Base-by-base conservation (phyloP, 371 early-diverging fungal genomes). In the Edhazardia aedis region DNA sequence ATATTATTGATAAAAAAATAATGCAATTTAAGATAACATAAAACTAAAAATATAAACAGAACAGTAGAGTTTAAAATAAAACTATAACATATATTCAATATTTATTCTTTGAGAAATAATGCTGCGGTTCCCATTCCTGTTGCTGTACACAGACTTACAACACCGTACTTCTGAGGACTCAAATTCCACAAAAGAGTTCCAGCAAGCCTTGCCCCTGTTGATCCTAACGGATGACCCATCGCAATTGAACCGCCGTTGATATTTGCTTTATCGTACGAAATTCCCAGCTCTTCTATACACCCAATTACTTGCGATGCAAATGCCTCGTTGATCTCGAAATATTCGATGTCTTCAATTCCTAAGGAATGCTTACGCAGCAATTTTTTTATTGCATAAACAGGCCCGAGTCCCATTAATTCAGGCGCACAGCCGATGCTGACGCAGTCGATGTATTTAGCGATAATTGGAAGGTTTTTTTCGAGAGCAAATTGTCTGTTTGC, bases 161-260 rank as follows among this genome's bases (percentile, higher is more conserved):
- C 80, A 56, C 92, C 94, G 61, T 82, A 73, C 65, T 78, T 78
- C 76, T 82, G 78, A 65, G 78, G 75, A 56, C 79, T 79, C 68
- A 93, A 77, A 70, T 88, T 88, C 38, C 84, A 81, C 29, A 93
- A 65, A 29, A 91, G 69, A 16, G 91, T 91, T 43, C 89, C 84
- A 59, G 91, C 78, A 71, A 88, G 86, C 64, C 94, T 80, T 19
- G 91, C 86, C 66, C 94, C 92, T 40, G 89, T 89, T 70, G 79
- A 78, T 45, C 86, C 64, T 55, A 76, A 51, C 51, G 78, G 86
- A 74, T 90, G 91, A 47, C 91, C 91, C 53, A 90, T 76, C 22
- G 88, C 89, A 60, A 93, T 90, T 29, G 91, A 88, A 59, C 94
- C 94, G 59, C 94, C 94, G 77, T 86, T 82, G 45, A 86, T 86